Percentiles rank a stretch among this genome's conserved stretches.
These are phyloP conservation scores for Boletus semigastroideus DNA, from an alignment of 1,284 basidiomycete genomes.

Conservation along the genomic window DNA sequence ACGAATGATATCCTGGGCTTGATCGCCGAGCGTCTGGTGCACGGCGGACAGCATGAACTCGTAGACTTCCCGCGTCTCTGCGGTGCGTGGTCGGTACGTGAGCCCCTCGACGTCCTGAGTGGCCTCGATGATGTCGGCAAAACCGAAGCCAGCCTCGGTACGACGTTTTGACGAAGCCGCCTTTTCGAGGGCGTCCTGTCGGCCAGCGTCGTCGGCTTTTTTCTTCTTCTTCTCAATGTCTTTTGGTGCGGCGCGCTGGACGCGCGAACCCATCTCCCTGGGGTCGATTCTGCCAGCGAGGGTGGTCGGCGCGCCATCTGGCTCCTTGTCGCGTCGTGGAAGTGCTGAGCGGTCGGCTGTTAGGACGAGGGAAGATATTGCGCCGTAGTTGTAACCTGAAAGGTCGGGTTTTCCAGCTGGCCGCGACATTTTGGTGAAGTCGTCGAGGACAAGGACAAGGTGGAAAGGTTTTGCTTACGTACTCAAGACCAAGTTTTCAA, in stretches of 20 bases:
- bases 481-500: too few species aligned
- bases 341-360: constrained; percentile 77
- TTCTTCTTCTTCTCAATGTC: constrained; percentile 97
- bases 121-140: constrained; percentile 88
- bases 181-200: constrained; percentile 57
- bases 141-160: constrained; percentile 64
- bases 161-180: constrained; percentile 51
- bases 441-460: neutral
- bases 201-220: constrained; percentile 51
- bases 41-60: constrained; percentile 88
- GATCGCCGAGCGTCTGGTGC: constrained; percentile 86
- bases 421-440: constrained; percentile 47
- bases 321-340: constrained; percentile 87
- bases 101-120: constrained; percentile 93
- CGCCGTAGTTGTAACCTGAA: constrained; percentile 88
- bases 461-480: too few species aligned
- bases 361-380: constrained; percentile 84
- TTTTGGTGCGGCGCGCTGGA: constrained; percentile 80
- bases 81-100: constrained; percentile 88
- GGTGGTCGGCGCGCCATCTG: constrained; percentile 93
- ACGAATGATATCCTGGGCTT: constrained; percentile 93
- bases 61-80: constrained; percentile 94
- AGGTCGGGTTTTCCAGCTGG: constrained; percentile 65
- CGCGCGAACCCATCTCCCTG: constrained; percentile 92
- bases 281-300: constrained; percentile 90